Base-by-base conservation (phyloP, 2,329 filamentous ascomycete species). In the Ascomycota sp. region DNA sequence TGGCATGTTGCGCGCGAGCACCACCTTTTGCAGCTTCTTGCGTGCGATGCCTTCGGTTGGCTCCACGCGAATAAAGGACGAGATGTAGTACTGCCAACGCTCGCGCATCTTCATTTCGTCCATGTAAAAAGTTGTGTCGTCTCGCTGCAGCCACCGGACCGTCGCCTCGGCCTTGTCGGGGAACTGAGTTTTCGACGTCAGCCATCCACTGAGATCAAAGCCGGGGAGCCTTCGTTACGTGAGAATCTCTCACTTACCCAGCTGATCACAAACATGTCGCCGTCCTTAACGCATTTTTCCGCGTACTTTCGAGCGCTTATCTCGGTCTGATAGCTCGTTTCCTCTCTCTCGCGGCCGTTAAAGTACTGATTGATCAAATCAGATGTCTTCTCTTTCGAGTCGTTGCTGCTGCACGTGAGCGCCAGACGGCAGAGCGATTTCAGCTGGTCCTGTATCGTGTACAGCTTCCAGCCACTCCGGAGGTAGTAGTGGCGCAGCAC, bases 1-100 rank as follows among this genome's bases (percentile, higher is more conserved):
- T 0, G 75, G 73, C 28, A 82, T 58, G 50, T 79, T 84, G 37
- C 78, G 74, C 33, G 70, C 66, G 11, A 86, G 61, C 37, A 83
- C 70, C 5, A 72, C 66, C 54, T 72, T 76, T 39, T 67, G 69
- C 45, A 82, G 63, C 32, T 67, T 68, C 6, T 65, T 64, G 33
- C 73, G 62, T 6, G 66, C 59, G 3, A 89, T 66, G 10, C 79
- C 79, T 53, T 89, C 80, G 0, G 89, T 98, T 2, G 81, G 79
- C 47, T 92, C 82, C 21, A 84, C 68, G 40, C 82, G 80, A 43
- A 82, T 79, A 53, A 79, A 95, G 0, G 84, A 83, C 12, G 86
- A 84, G 37, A 92, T 81, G 51, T 98, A 98, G 57, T 91, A 92
- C 45, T 86, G 80, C 89, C 89, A 98, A 29, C 72, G 66, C 40